A percentile compares a stretch with the other conserved stretches of the same genome.
These are phyloP conservation scores for Phoenix roebelenii DNA, from an alignment of 176 grass and related monocot species.

Conservation along the genomic window DNA sequence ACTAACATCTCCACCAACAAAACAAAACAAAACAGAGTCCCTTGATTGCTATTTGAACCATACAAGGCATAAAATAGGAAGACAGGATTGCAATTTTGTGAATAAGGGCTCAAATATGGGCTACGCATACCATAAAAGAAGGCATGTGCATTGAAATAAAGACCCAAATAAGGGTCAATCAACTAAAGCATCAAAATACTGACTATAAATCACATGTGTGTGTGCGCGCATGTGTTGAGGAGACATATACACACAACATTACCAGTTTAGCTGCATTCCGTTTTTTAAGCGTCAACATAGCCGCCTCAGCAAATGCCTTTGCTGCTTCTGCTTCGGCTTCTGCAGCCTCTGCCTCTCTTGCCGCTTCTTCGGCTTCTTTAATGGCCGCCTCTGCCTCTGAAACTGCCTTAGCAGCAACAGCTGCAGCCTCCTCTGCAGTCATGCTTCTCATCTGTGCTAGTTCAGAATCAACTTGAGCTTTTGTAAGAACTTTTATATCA, in stretches of 20 bases:
- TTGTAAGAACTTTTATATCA: conserved; percentile 36
- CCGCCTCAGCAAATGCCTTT: conserved; percentile 58
- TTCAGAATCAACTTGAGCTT: conserved; percentile 46
- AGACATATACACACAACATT: background rate
- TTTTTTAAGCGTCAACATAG: conserved; percentile 45
- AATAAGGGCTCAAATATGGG: too few species aligned
- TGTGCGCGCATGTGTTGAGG: too few species aligned
- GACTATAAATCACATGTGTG: background rate
- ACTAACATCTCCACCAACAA: too few species aligned
- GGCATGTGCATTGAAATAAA: too few species aligned
- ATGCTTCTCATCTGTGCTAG: conserved; percentile 42
- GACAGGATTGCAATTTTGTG: too few species aligned
- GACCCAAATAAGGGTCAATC: too few species aligned
- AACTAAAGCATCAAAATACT: background rate
- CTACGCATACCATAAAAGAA: too few species aligned
- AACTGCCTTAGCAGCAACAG: conserved; percentile 72
- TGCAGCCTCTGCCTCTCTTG: conserved; percentile 60
- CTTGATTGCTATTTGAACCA: too few species aligned
- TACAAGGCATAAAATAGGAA: too few species aligned
- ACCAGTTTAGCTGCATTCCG: conserved; percentile 46
- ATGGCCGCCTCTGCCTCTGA: conserved; percentile 71
- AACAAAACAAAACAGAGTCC: too few species aligned
- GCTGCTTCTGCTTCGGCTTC: conserved; percentile 64
- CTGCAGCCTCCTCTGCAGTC: conserved; percentile 63
- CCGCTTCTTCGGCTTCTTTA: conserved; percentile 65